Conservation (phyloP, 2,329 filamentous ascomycete genomes). For the Knufia petricola region DNA sequence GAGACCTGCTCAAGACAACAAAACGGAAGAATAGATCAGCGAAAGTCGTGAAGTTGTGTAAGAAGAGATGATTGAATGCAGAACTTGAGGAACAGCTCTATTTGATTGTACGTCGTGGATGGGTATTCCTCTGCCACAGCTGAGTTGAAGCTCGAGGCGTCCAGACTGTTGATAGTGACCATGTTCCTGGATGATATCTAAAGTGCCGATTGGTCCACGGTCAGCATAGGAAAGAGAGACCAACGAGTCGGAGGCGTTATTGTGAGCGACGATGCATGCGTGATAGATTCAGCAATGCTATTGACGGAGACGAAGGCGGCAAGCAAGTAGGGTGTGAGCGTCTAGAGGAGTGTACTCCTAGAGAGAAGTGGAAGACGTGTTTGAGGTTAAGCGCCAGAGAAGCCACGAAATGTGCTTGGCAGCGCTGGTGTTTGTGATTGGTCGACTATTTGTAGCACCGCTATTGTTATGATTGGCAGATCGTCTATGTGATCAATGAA, state of each 20-base stretch:
- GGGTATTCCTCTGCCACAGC: background rate
- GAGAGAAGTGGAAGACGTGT: constrained; percentile 1
- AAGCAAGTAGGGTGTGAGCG: background rate
- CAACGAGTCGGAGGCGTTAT: too few species aligned
- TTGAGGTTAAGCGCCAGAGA: constrained; percentile 1
- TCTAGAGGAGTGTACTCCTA: background rate
- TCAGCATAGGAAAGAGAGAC: background rate
- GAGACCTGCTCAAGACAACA: constrained; percentile 8
- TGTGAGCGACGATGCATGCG: background rate
- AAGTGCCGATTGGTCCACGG: background rate
- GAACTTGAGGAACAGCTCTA: background rate
- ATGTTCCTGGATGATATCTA: background rate
- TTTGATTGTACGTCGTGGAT: background rate
- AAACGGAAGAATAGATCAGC: background rate
- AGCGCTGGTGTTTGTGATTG: background rate
- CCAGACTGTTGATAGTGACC: background rate
- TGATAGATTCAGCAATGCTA: background rate
- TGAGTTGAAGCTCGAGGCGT: background rate
- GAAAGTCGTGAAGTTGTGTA: background rate
- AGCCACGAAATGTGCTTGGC: background rate
- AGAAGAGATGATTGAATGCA: background rate
- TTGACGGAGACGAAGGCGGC: background rate
- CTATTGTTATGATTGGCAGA: background rate
- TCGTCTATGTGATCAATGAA: too few species aligned
- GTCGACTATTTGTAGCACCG: background rate